Percentiles rank a stretch among this genome's conserved stretches.
Evolutionary conservation across 345 rosid genomes (phyloP).

Genomic region (Stellera chamaejasme): DNA sequence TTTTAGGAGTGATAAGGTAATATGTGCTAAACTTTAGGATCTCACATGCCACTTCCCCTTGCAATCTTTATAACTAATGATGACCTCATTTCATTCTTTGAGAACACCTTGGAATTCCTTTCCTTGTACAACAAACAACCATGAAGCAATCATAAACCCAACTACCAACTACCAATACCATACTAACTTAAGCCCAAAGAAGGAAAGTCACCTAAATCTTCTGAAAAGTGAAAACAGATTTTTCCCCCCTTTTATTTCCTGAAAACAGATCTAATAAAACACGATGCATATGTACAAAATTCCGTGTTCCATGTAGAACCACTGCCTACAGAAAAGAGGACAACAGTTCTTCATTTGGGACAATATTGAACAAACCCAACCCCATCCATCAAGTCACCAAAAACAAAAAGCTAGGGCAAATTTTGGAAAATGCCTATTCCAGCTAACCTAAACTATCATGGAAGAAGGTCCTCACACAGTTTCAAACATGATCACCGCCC

Average conservation of each 20-base stretch:
- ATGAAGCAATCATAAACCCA: no score
- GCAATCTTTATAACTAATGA: no score
- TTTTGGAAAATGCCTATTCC: slow-evolving; percentile 12
- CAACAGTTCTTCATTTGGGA: slow-evolving; percentile 14
- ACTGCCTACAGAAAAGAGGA: slow-evolving; percentile 17
- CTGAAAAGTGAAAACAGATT: no score
- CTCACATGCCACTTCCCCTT: no score
- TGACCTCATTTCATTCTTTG: no score
- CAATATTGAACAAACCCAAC: slow-evolving; percentile 12
- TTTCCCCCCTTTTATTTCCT: not conserved
- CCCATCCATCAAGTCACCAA: slow-evolving; percentile 10
- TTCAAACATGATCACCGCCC: slow-evolving; percentile 46
- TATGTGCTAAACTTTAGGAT: no score
- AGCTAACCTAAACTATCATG: slow-evolving; percentile 1
- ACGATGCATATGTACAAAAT: slow-evolving; percentile 31
- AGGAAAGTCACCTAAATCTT: no score
- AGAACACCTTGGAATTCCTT: no score
- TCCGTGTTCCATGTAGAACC: slow-evolving; percentile 17
- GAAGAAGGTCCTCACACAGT: slow-evolving; percentile 10
- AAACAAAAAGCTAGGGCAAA: slow-evolving; percentile 13
- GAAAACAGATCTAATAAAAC: slow-evolving; percentile 16
- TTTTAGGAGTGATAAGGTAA: no score
- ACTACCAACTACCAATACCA: no score
- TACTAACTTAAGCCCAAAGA: no score
- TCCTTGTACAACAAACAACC: no score